These are phyloP conservation scores for Candida ortonii DNA, from an alignment of 805 yeast species.

Conservation along the genomic window DNA sequence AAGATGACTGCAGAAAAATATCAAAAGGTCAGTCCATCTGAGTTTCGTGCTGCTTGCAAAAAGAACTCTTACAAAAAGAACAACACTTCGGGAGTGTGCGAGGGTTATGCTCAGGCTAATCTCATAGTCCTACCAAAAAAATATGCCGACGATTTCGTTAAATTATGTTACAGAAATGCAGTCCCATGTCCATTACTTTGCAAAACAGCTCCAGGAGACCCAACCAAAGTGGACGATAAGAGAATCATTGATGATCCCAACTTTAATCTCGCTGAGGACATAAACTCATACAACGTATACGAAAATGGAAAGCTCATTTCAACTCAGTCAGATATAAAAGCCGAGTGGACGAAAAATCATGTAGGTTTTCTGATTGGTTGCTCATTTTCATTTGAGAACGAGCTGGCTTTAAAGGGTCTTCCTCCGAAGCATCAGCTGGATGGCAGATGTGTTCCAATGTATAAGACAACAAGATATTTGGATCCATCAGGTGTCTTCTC, in stretches of 20 bases:
- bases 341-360: conserved; percentile 35
- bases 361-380: conserved; percentile 44
- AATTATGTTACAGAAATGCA: conserved; percentile 37
- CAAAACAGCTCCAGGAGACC: conserved; percentile 22
- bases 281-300: conserved; percentile 37
- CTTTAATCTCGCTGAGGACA: conserved; percentile 34
- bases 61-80: too few species aligned
- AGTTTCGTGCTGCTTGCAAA: conserved; percentile 9
- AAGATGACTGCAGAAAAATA: too few species aligned
- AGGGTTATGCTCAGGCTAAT: conserved; percentile 39
- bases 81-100: conserved; percentile 15
- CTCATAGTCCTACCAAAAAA: conserved; percentile 35
- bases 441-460: conserved; percentile 29
- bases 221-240: conserved; percentile 19
- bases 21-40: conserved; percentile 3
- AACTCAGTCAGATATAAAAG: conserved; percentile 24
- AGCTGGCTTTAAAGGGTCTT: conserved; percentile 31
- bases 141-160: conserved; percentile 33
- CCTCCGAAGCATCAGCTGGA: conserved; percentile 26
- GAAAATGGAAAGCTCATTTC: conserved; percentile 30
- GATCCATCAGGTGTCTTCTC: conserved; percentile 34
- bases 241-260: conserved; percentile 12
- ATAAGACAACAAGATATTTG: conserved; percentile 25
- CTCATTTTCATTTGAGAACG: conserved; percentile 40
- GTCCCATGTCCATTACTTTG: conserved; percentile 39